Base-by-base conservation (phyloP, 352 stramenopile genomes). In the Phytopythium sindhum region DNA sequence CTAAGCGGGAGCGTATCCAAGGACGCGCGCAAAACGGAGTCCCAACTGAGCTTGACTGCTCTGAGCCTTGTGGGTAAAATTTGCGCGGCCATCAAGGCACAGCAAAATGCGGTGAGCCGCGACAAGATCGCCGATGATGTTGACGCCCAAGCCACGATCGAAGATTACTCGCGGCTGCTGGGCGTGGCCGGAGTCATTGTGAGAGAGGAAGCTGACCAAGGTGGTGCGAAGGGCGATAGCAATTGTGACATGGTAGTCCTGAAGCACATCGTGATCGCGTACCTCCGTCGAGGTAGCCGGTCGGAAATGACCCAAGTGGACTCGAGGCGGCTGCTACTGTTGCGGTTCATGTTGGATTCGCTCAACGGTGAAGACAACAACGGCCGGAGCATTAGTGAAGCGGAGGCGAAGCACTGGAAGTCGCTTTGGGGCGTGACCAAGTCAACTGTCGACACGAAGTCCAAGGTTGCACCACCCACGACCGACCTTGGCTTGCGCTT, bases 11-110 rank as follows among this genome's bases (percentile, higher is more conserved):
- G 80, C 37, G 57, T 86, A 2, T 68, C 70, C 0, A 81, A 88
- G 31, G 80, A 90, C 55, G 35, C 67, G 17, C 93, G 80, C 28
- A 93, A 86, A 26, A 66, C 83, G 23, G 85, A 94, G 54, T 82
- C 80, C 5, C 76, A 92, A 61, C 75, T 84, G 50, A 88, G 67
- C 29, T 51, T 94, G 42, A 76, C 78, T 31, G 84, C 88, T 15
- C 72, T 96, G 3, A 83, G 79, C 31, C 69, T 93, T 29, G 61
- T 93, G 9, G 88, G 86, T 33, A 90, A 86, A 55, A 93, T 96
- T 55, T 95, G 84, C 48, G 69, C 84, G 28, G 73, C 78, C 6
- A 93, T 96, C 60, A 89, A 88, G 59, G 68, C 56, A 42, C 78
- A 86, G 47, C 69, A 90, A 56, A 85, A 73, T 14, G 44, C 57